Evolutionary conservation across 2,329 filamentous ascomycete species (phyloP), one percentile per base, ranked within the genome.

Genomic region (Fusarium anthophilum): DNA sequence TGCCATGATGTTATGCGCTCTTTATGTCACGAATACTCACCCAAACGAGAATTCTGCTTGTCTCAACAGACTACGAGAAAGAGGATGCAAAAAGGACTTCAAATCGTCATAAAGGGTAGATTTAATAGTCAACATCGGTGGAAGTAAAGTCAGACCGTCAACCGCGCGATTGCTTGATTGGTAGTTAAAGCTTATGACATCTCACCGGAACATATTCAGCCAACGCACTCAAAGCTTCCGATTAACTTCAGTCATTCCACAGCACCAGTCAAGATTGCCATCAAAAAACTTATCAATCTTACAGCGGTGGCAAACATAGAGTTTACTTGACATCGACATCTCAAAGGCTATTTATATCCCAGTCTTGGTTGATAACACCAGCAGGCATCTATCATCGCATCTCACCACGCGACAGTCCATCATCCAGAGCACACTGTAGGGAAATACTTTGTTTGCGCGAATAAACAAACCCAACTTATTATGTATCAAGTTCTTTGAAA

Each of bases 11-110:
- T 30, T 17, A 6, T 48, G 45, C 45, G 6, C 9, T 15, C 8
- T 22, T 3, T 48, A 15, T 8, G 5, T 15, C 6, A 22, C 4
- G 13, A 3, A 28, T 47, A 5, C 9, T 15, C 6, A 7, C 7
- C 4, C 6, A 8, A 15, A 8, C 3, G 6, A 11, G 9, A 3
- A 48, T 30, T 3, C 8, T 26, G 8, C 0, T 6, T 9, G 7
- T 12, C 14, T 12, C 14, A 8, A 30, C 5, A 15, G 14, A 15
- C 2, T 9, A 6, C 17, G 7, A n/a, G 47, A 50, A 17, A 30
- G 3, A 3, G 3, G 14, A 30, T 3, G 14, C 3, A 6, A 8
- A 17, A n/a, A 1, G 4, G 11, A 6, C 4, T 12, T 12, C 3
- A 4, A 22, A n/a, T 30, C 4, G 1, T 7, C 7, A 8, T 2